A percentile compares a stretch with the other conserved stretches of the same genome.
phyloP scores from a whole-genome alignment of 2,329 filamentous ascomycete genomes.

The Aspergillus hortae region DNA sequence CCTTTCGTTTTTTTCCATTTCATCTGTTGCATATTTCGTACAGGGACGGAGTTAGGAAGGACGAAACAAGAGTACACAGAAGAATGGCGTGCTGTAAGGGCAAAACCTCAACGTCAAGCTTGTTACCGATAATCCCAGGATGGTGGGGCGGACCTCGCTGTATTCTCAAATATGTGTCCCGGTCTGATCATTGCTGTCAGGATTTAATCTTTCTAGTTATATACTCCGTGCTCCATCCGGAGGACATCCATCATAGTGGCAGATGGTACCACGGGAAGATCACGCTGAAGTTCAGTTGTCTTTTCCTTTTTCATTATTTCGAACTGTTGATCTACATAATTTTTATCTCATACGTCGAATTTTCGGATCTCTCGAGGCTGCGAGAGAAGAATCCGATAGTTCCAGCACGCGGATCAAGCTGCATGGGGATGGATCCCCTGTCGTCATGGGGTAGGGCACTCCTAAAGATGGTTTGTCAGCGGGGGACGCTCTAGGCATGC shows the following conservation, averaged over 20 bases:
- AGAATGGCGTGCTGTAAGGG: constrained; percentile 5
- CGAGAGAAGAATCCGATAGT: not conserved
- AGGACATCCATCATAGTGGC: not conserved
- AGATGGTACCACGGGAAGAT: not conserved
- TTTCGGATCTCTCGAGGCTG: not conserved
- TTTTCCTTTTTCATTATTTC: not conserved
- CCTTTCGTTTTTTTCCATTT: not conserved
- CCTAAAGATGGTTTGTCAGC: constrained; percentile 16
- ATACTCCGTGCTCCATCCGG: constrained; percentile 9
- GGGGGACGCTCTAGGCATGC: constrained; percentile 11
- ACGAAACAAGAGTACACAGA: not conserved
- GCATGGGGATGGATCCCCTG: constrained; percentile 13
- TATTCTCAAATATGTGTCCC: constrained; percentile 32
- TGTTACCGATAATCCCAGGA: constrained; percentile 17
- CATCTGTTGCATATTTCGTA: not conserved
- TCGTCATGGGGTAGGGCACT: constrained; percentile 11
- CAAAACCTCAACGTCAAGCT: constrained; percentile 15
- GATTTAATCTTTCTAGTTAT: constrained; percentile 2
- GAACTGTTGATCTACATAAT: not conserved
- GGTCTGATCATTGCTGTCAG: constrained; percentile 24
- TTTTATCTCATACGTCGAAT: not conserved
- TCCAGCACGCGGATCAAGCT: constrained; percentile 6
- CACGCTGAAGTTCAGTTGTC: not conserved
- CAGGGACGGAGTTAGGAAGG: not conserved
- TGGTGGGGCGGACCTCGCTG: constrained; percentile 26